Evolutionary conservation across 1,284 basidiomycete genomes (phyloP), one percentile per base, ranked within the genome.

Genomic region (Ceratobasidium papillatum): DNA sequence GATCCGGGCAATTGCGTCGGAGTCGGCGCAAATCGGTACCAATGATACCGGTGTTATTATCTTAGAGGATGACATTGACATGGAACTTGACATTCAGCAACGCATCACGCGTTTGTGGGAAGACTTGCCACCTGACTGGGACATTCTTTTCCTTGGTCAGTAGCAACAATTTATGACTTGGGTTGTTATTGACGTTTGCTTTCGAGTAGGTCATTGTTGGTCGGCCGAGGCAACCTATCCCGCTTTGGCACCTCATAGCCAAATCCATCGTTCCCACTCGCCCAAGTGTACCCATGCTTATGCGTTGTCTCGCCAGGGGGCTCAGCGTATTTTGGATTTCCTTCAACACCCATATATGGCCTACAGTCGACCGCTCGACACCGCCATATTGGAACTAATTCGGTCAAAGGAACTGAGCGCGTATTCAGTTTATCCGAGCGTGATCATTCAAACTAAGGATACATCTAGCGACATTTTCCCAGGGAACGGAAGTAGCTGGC

Each of bases 21-120:
- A 71, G 49, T 47, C 38, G 38, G 56, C 54, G 34, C 56, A 71
- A 3, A 19, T 62, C 19, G 81, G 81, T 27, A 79, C 77, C 54
- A 72, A 75, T 0, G 81, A 82, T 80, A 75, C 80, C 2, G 82
- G 85, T 12, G 83, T 83, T 0, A 79, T 94, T 17, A 85, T 94
- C 25, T 82, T 94, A n/a, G 92, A 94, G 82, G 93, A 94, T 80
- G 93, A 94, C 77, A 83, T 94, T n/a, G 91, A 94, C 80, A 75
- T 75, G 69, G 75, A 75, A 81, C 85, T 83, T 74, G 89, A 94
- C 78, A 85, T 92, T 14, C 81, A 84, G 12, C 68, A 80, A 11
- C 84, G 87, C 52, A 81, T 94, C 66, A 79, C 78, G 45, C 78
- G 78, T 9, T 79, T 93, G 56, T 92, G 91, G 90, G 74, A 78